Percentiles rank a stretch among this genome's conserved stretches.
phyloP scores from a whole-genome alignment of 176 grass and related monocot genomes.

The Phoenix dactylifera region DNA sequence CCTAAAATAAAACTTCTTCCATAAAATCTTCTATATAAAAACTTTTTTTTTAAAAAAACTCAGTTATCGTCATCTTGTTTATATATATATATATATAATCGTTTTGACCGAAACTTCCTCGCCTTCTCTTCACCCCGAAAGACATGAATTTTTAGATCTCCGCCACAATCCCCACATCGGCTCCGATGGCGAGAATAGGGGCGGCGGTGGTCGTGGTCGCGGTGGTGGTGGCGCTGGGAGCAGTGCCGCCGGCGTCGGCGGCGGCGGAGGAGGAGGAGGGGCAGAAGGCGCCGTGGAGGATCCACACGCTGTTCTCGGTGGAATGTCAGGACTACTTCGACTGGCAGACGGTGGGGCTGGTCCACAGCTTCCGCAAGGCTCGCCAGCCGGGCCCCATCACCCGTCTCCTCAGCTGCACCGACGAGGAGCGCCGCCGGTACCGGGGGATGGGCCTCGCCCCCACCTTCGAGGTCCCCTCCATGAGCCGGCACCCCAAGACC shows the following conservation, averaged over 20 bases:
- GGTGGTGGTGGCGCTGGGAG: background rate
- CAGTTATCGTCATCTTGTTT: too few relatives aligned
- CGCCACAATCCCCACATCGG: background rate
- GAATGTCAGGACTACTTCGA: slow-evolving; percentile 97
- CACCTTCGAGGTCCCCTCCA: slow-evolving; percentile 77
- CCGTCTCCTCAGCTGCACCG: slow-evolving; percentile 67
- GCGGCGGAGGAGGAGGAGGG: background rate
- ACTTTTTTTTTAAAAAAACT: too few relatives aligned
- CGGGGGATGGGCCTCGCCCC: slow-evolving; percentile 64
- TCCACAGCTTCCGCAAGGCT: slow-evolving; percentile 81
- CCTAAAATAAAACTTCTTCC: too few relatives aligned
- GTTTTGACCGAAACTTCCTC: too few relatives aligned
- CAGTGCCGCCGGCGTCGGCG: background rate
- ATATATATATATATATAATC: too few relatives aligned
- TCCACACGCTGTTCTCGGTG: slow-evolving; percentile 96
- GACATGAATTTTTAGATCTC: background rate
- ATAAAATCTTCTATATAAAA: too few relatives aligned
- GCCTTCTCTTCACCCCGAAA: too few relatives aligned
- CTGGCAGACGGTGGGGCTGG: slow-evolving; percentile 88
- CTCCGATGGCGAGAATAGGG: background rate
- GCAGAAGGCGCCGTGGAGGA: slow-evolving; percentile 31
- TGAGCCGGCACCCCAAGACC: slow-evolving; percentile 80
- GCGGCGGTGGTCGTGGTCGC: background rate
- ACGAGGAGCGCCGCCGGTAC: slow-evolving; percentile 58
- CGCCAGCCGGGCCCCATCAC: slow-evolving; percentile 71